A percentile compares a stretch with the other conserved stretches of the same genome.
phyloP scores from a whole-genome alignment of 768 basidiomycete species.

The Candolleomyces efflorescens region DNA sequence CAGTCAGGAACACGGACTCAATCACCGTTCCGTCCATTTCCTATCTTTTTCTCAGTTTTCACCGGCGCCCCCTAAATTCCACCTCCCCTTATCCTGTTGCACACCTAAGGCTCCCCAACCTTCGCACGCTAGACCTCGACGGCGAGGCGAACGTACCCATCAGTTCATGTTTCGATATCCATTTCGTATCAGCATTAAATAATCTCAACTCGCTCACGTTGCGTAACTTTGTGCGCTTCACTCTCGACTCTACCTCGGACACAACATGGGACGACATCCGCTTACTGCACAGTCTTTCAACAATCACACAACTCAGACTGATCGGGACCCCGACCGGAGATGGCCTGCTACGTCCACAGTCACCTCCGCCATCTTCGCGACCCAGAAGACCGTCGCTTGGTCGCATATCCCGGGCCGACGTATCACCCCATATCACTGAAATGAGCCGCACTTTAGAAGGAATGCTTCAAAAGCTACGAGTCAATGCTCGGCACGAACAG shows the following conservation, averaged over 20 bases:
- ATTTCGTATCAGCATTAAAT: background rate
- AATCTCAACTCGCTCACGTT: background rate
- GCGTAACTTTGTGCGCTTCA: background rate
- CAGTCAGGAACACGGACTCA: background rate
- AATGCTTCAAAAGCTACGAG: conserved; percentile 1
- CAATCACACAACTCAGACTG: conserved; percentile 2
- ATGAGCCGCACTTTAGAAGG: conserved; percentile 4
- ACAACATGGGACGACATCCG: conserved; percentile 4
- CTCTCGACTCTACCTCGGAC: background rate
- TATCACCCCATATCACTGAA: background rate
- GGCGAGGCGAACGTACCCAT: background rate
- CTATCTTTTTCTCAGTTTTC: conserved; percentile 5
- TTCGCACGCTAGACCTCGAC: conserved; percentile 1
- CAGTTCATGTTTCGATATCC: conserved; percentile 5
- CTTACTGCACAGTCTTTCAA: background rate
- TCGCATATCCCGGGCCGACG: background rate
- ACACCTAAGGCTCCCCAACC: conserved; percentile 2
- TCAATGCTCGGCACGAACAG: background rate
- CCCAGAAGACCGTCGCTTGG: background rate
- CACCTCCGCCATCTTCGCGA: background rate
- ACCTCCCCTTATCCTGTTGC: background rate
- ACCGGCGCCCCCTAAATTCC: conserved; percentile 4
- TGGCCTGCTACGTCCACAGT: background rate
- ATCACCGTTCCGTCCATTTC: background rate
- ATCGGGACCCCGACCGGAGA: conserved; percentile 1